Evolutionary conservation across 1,284 basidiomycete genomes (phyloP).

Genomic region (Waitea zeae): DNA sequence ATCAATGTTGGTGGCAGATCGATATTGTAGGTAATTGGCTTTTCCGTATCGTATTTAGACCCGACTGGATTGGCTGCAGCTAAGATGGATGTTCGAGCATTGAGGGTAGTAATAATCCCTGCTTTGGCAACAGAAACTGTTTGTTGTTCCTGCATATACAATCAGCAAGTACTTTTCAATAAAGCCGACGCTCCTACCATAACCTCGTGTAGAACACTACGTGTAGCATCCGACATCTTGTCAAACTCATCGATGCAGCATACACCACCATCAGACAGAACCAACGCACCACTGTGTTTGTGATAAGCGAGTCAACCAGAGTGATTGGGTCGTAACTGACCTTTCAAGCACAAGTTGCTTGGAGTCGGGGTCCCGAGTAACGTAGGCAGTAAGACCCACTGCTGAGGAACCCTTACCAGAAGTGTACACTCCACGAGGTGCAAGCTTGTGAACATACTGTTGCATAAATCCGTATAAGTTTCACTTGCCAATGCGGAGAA

Average conservation of each 20-base stretch:
- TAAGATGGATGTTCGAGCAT: constrained; percentile 92
- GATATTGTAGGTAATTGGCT: constrained; percentile 78
- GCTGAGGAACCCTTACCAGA: constrained; percentile 97
- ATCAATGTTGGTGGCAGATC: constrained; percentile 96
- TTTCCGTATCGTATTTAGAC: constrained; percentile 83
- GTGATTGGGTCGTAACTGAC: constrained; percentile 18
- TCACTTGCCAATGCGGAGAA: too few relatives aligned
- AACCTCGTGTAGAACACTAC: constrained; percentile 96
- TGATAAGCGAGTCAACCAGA: constrained; percentile 3
- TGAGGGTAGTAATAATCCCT: constrained; percentile 96
- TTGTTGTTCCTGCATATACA: constrained; percentile 77
- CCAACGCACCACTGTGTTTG: constrained; percentile 70
- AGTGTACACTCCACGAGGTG: constrained; percentile 91
- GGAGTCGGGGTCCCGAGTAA: constrained; percentile 94
- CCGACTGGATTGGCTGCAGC: constrained; percentile 96
- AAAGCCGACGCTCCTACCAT: constrained; percentile 46
- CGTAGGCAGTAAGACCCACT: constrained; percentile 95
- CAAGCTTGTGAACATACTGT: constrained; percentile 97
- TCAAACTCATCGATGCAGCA: constrained; percentile 99
- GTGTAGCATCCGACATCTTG: constrained; percentile 96
- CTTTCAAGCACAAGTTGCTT: constrained; percentile 96
- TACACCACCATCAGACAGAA: constrained; percentile 92
- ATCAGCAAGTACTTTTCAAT: not conserved
- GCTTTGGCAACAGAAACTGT: constrained; percentile 99
- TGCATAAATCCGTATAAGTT: too few relatives aligned